phyloP scores from a whole-genome alignment of 192 early-diverging fungal species.

The Gonapodya sp. region DNA sequence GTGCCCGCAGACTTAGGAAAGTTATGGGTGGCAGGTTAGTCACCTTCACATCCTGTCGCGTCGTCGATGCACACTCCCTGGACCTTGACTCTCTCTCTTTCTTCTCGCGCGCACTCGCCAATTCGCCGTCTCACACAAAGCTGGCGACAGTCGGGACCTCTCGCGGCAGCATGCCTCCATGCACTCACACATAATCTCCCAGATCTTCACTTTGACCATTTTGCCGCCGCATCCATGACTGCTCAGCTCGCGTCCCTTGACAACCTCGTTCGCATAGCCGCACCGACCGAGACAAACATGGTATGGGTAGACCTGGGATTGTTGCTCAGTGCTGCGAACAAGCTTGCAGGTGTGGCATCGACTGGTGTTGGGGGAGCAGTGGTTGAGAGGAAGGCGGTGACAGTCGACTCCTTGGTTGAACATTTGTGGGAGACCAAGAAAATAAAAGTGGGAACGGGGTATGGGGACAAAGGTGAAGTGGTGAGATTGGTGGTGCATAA shows the following conservation, averaged over 20 bases:
- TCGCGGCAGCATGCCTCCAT: slow-evolving; percentile 69
- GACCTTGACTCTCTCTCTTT: no score
- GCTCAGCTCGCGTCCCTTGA: slow-evolving; percentile 47
- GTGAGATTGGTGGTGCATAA: slow-evolving; percentile 6
- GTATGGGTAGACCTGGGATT: slow-evolving; percentile 51
- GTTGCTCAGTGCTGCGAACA: background rate
- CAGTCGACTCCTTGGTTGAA: background rate
- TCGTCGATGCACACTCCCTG: no score
- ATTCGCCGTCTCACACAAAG: slow-evolving; percentile 6
- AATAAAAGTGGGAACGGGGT: background rate
- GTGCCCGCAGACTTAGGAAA: slow-evolving; percentile 74
- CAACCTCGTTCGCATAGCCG: slow-evolving; percentile 31
- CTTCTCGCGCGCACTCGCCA: background rate
- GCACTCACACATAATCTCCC: slow-evolving; percentile 66
- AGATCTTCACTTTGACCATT: slow-evolving; percentile 53
- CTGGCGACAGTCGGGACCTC: slow-evolving; percentile 78
- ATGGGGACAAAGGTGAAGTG: background rate
- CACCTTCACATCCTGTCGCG: no score
- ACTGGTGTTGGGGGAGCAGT: background rate
- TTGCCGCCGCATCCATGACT: slow-evolving; percentile 48
- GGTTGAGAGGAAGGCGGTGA: background rate
- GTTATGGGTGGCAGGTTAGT: slow-evolving; percentile 70
- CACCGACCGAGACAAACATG: slow-evolving; percentile 82
- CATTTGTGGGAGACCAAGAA: background rate
- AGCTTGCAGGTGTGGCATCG: background rate